phyloP scores from a whole-genome alignment of 768 basidiomycete species.

The Postia placenta region DNA sequence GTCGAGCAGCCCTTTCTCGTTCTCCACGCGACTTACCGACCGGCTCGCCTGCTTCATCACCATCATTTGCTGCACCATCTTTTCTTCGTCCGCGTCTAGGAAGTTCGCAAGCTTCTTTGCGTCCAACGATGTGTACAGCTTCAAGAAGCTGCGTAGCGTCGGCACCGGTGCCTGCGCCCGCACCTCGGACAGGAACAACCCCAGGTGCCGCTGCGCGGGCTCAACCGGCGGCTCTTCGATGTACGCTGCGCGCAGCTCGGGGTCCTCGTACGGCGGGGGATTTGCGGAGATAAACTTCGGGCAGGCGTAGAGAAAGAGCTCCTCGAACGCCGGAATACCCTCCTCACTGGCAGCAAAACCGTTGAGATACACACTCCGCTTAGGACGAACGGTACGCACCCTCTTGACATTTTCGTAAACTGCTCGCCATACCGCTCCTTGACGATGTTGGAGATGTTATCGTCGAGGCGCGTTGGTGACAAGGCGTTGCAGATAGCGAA shows the following conservation, averaged over 20 bases:
- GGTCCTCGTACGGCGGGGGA: slow-evolving; percentile 88
- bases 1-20: slow-evolving; percentile 58
- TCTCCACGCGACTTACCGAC: slow-evolving; percentile 54
- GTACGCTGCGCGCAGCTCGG: slow-evolving; percentile 44
- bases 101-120: slow-evolving; percentile 89
- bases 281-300: slow-evolving; percentile 97
- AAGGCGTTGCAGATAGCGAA: slow-evolving; percentile 92
- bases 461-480: slow-evolving; percentile 88
- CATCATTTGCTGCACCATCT: slow-evolving; percentile 96
- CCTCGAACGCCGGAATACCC: slow-evolving; percentile 75
- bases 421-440: slow-evolving; percentile 95
- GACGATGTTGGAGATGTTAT: slow-evolving; percentile 88
- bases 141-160: slow-evolving; percentile 86
- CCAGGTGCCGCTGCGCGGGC: slow-evolving; percentile 78
- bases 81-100: slow-evolving; percentile 88
- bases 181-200: slow-evolving; percentile 80
- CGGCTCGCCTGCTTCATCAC: slow-evolving; percentile 86
- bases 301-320: slow-evolving; percentile 91
- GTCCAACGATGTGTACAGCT: slow-evolving; percentile 92
- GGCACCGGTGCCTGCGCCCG: slow-evolving; percentile 70
- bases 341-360: slow-evolving; percentile 46
- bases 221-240: slow-evolving; percentile 44
- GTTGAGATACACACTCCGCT: too few relatives aligned
- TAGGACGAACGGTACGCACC: slow-evolving; percentile 55
- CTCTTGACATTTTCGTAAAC: slow-evolving; percentile 74